Conservation (phyloP, 805 yeast species). For the Huiozyma sinensis region DNA sequence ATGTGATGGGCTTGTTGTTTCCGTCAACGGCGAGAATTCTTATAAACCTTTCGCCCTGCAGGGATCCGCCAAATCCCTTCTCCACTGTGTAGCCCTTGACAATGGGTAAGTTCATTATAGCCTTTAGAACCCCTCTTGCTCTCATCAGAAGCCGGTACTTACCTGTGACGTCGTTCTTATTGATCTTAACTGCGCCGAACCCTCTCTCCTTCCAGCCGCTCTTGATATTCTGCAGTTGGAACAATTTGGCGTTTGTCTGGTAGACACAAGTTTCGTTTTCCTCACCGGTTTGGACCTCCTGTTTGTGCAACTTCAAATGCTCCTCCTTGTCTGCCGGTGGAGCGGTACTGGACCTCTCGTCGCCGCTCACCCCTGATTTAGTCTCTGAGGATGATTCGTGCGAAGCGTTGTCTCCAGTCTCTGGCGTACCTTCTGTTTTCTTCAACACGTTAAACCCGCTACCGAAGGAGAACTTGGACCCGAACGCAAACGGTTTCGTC, state of each 20-base stretch:
- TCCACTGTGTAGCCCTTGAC: constrained; percentile 48
- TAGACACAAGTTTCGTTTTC: constrained; percentile 68
- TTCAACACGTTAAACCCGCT: constrained; percentile 24
- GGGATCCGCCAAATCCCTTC: constrained; percentile 79
- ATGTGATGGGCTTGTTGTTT: constrained; percentile 63
- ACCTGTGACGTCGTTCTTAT: constrained; percentile 31
- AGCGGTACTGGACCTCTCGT: constrained; percentile 3
- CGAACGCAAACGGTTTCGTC: constrained; percentile 30
- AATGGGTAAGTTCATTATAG: constrained; percentile 68
- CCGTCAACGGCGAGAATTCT: constrained; percentile 62
- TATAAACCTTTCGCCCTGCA: constrained; percentile 73
- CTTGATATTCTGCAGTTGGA: constrained; percentile 53
- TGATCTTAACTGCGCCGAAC: constrained; percentile 75
- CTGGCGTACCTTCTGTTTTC: constrained; percentile 2
- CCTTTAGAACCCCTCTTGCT: constrained; percentile 73
- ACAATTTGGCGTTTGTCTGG: constrained; percentile 67
- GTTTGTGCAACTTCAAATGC: constrained; percentile 47
- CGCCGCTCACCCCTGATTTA: constrained; percentile 4
- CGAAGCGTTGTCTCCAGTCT: constrained; percentile 9
- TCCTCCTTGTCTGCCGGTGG: constrained; percentile 10
- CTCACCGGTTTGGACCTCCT: constrained; percentile 73
- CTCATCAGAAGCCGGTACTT: constrained; percentile 79
- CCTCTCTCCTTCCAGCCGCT: constrained; percentile 97
- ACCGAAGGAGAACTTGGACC: constrained; percentile 37
- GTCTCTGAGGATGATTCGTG: constrained; percentile 4